These are phyloP conservation scores for Leccinum griseonigrum DNA, from an alignment of 1,284 basidiomycete species.

Conservation along the genomic window DNA sequence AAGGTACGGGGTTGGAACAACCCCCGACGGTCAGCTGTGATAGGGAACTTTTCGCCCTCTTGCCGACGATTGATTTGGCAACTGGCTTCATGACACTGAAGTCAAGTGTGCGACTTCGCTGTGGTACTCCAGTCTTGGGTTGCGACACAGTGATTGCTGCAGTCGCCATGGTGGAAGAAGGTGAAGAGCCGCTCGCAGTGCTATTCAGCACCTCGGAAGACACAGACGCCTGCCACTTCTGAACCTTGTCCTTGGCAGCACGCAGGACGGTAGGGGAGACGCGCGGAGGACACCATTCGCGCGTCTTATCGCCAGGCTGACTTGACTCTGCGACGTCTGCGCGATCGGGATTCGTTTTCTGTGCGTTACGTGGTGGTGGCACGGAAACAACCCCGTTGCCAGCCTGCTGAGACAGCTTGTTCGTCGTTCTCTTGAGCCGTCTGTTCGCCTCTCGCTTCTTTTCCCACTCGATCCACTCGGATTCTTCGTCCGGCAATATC, in stretches of 20 bases:
- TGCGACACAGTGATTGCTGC: neutral
- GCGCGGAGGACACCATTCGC: constrained; percentile 1
- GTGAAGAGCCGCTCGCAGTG: constrained; percentile 2
- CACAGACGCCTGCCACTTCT: constrained; percentile 30
- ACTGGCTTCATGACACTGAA: constrained; percentile 34
- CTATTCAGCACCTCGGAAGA: constrained; percentile 7
- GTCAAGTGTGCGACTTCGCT: constrained; percentile 22
- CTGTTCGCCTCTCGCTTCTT: constrained; percentile 22
- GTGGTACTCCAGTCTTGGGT: constrained; percentile 7
- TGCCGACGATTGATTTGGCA: constrained; percentile 12
- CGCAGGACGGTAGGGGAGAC: constrained; percentile 22
- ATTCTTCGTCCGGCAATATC: constrained; percentile 35
- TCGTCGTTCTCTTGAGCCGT: constrained; percentile 20
- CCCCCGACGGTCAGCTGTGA: constrained; percentile 4
- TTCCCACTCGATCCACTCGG: constrained; percentile 36
- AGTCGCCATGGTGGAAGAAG: neutral
- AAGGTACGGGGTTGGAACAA: constrained; percentile 4
- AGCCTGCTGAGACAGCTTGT: constrained; percentile 12
- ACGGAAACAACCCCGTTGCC: neutral
- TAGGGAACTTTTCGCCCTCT: constrained; percentile 15
- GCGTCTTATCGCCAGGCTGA: neutral
- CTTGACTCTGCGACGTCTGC: constrained; percentile 1
- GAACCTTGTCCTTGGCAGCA: constrained; percentile 32
- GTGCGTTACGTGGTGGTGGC: constrained; percentile 8
- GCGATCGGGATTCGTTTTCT: neutral